Evolutionary conservation across 75 land plant species (phyloP), one percentile per base, ranked within the genome.

Genomic region (Azolla pinnata): DNA sequence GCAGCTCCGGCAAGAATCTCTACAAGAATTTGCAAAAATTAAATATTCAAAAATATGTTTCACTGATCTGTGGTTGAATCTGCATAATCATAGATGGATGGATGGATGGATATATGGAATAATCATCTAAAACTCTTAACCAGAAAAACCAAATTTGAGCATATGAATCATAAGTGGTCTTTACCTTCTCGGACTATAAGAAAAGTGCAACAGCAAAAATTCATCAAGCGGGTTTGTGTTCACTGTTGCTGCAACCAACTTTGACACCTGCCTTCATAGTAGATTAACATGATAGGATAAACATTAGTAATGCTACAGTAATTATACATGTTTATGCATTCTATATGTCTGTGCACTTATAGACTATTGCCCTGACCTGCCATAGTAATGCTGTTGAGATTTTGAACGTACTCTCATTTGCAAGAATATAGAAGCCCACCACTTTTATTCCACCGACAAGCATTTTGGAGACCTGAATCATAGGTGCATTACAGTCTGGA

Each of bases 401-500:
- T 55, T 79, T 83, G 70, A 83, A 81, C 0, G 76, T 52, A 52
- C 12, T 68, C 18, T 90, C 97, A 31, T 69, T 63, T 5, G 71
- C 70, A 84, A 86, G 88, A 2, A 87, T 61, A 63, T 83, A 90
- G 27, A 83, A 68, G 4, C 97, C 97, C 57, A 90, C 59, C 20
- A 90, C 87, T 44, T 79, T 67, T 53, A 87, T 62, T 2, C 97
- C 91, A 52, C 97, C 97, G 63, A 82, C 46, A 3, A 90, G 78
- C 97, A 90, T 83, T 62, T 81, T 79, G 16, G 91, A 81, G 0
- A 90, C 91, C 95, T 88, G 54, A 33, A 55, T 3, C n/a, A n/a
- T n/a, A n/a, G n/a, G n/a, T n/a, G n/a, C n/a, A n/a, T n/a, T n/a
- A n/a, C n/a, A n/a, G n/a, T n/a, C n/a, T n/a, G n/a, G n/a, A n/a